phyloP scores from a whole-genome alignment of 805 yeast genomes.

The Candida dajiaensis region DNA sequence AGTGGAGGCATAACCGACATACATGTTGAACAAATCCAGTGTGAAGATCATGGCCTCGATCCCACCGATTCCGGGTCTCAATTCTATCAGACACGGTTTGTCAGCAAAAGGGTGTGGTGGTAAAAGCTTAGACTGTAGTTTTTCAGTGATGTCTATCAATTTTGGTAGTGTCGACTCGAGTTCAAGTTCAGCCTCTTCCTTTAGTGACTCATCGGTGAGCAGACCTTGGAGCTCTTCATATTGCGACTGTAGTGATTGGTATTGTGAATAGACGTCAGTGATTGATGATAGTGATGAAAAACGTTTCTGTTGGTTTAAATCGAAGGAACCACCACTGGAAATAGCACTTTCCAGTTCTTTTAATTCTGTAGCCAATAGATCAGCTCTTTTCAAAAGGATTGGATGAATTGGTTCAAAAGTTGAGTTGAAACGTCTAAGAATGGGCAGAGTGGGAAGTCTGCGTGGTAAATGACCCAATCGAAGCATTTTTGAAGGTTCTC shows the following conservation, averaged over 20 bases:
- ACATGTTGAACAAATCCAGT: constrained; percentile 75
- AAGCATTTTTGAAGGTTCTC: neutral
- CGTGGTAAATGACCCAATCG: neutral
- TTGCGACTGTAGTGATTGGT: constrained; percentile 23
- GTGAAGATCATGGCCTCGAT: constrained; percentile 88
- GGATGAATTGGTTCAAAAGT: constrained; percentile 40
- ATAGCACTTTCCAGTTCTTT: constrained; percentile 34
- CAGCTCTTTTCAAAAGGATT: constrained; percentile 42
- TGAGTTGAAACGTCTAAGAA: neutral
- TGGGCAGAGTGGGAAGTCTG: neutral
- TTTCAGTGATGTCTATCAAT: constrained; percentile 35
- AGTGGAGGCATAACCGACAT: constrained; percentile 57
- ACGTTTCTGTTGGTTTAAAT: constrained; percentile 42
- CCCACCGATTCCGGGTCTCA: constrained; percentile 96
- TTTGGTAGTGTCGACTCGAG: constrained; percentile 40
- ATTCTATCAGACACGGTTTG: constrained; percentile 71
- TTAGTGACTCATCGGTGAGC: constrained; percentile 40
- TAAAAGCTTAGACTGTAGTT: constrained; percentile 52
- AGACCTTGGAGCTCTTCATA: constrained; percentile 39
- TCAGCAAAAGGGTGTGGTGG: constrained; percentile 78
- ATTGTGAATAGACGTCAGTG: constrained; percentile 35
- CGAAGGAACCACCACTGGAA: constrained; percentile 37
- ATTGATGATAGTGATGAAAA: constrained; percentile 40
- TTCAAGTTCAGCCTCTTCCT: constrained; percentile 60
- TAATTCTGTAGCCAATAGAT: constrained; percentile 35